Percentiles rank a stretch among this genome's conserved stretches.
Conservation (phyloP, 2,329 filamentous ascomycete genomes). For the Aplosporella prunicola region DNA sequence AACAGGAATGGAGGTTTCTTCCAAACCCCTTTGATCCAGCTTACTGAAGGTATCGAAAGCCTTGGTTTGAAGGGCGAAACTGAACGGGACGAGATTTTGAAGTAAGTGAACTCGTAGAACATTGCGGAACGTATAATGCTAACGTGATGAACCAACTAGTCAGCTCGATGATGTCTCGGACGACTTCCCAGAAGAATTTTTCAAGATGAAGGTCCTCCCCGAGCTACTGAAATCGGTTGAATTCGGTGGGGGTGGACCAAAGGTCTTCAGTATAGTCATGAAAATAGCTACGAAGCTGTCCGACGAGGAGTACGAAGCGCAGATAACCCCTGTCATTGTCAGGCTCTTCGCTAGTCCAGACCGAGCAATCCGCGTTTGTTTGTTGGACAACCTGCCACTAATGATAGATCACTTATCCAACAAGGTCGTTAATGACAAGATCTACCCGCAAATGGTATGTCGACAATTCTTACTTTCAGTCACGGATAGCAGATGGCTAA, state of each 20-base stretch:
- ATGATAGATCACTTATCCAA: constrained; percentile 89
- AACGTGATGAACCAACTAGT: constrained; percentile 25
- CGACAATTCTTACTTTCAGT: neutral
- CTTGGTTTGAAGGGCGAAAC: constrained; percentile 76
- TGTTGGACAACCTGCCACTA: constrained; percentile 76
- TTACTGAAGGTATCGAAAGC: constrained; percentile 88
- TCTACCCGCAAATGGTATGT: constrained; percentile 82
- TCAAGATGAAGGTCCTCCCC: constrained; percentile 92
- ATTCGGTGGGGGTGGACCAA: constrained; percentile 89
- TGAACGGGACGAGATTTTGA: constrained; percentile 74
- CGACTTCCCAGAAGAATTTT: constrained; percentile 95
- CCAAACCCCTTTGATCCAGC: constrained; percentile 80
- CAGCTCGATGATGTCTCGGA: constrained; percentile 80
- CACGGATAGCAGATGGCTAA: constrained; percentile 19
- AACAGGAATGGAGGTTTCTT: constrained; percentile 77
- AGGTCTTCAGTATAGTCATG: constrained; percentile 78
- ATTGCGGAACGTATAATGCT: constrained; percentile 48
- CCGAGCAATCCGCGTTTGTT: constrained; percentile 78
- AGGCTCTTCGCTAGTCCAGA: constrained; percentile 86
- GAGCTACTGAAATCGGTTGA: constrained; percentile 98
- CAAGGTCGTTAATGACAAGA: constrained; percentile 88
- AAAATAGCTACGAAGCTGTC: constrained; percentile 83
- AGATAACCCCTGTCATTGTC: constrained; percentile 76
- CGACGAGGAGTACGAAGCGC: constrained; percentile 79
- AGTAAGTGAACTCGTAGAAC: too few species aligned